Conservation (phyloP, 148 eudicot species). For the Vaccinium myrtillus region DNA sequence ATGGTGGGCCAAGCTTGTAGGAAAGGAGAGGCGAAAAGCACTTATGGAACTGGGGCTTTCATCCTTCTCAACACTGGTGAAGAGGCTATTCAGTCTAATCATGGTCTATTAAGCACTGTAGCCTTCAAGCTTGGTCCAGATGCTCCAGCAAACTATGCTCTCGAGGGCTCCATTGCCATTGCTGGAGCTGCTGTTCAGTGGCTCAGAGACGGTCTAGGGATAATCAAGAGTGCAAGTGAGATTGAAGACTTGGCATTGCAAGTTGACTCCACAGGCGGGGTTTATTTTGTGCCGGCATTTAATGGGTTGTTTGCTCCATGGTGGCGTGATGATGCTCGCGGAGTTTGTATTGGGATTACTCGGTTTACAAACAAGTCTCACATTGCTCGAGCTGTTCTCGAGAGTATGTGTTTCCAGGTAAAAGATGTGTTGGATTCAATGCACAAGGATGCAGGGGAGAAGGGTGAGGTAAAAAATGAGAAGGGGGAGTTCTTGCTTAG, state of each 20-base stretch:
- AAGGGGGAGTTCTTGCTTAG: constrained; percentile 83
- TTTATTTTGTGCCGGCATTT: constrained; percentile 96
- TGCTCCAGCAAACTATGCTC: constrained; percentile 79
- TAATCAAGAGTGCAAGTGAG: constrained; percentile 70
- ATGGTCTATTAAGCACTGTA: constrained; percentile 80
- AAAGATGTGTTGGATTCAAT: constrained; percentile 95
- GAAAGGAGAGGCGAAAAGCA: constrained; percentile 95
- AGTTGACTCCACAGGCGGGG: constrained; percentile 89
- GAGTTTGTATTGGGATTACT: constrained; percentile 89
- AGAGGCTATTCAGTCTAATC: constrained; percentile 62
- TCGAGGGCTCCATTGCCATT: constrained; percentile 98
- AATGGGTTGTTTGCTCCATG: constrained; percentile 99
- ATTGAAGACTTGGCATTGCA: constrained; percentile 82
- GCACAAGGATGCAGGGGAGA: constrained; percentile 87
- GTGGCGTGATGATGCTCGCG: constrained; percentile 99
- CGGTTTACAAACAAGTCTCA: constrained; percentile 87
- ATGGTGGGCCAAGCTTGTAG: constrained; percentile 94
- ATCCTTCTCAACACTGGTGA: constrained; percentile 90
- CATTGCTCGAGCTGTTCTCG: constrained; percentile 92
- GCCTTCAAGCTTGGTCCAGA: constrained; percentile 88
- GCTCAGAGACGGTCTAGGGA: constrained; percentile 91
- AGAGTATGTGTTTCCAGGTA: constrained; percentile 97
- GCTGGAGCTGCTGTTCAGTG: constrained; percentile 99
- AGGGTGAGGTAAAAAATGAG: constrained; percentile 59
- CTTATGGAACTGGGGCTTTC: constrained; percentile 97